Percentiles rank a stretch among this genome's conserved stretches.
Evolutionary conservation across 441 rosid species (phyloP).

Genomic region (Bocquillonia castaneifolia): DNA sequence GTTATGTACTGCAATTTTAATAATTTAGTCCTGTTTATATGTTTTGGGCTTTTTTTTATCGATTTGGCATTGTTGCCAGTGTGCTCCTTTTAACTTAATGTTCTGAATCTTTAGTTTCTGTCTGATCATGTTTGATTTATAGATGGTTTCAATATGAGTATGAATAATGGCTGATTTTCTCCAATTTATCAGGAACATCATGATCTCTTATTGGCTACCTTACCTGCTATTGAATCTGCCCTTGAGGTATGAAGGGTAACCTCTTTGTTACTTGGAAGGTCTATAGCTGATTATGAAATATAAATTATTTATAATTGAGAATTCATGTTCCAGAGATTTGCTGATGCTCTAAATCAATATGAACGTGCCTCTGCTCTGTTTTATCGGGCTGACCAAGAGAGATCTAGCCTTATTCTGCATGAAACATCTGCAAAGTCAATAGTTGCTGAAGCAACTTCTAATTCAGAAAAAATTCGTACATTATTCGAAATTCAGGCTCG

Average conservation of each 20-base stretch:
- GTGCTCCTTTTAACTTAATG: slow-evolving; percentile 17
- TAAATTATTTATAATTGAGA: slow-evolving; percentile 24
- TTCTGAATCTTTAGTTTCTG: slow-evolving; percentile 6
- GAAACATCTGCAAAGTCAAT: slow-evolving; percentile 88
- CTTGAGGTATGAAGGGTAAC: slow-evolving; percentile 63
- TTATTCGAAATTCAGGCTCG: slow-evolving; percentile 78
- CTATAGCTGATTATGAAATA: slow-evolving; percentile 21
- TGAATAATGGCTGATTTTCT: slow-evolving; percentile 22
- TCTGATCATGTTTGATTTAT: slow-evolving; percentile 13
- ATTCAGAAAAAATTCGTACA: slow-evolving; percentile 56
- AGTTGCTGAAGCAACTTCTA: slow-evolving; percentile 81
- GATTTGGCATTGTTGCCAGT: slow-evolving; percentile 14
- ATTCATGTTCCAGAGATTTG: slow-evolving; percentile 63
- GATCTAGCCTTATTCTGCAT: slow-evolving; percentile 60
- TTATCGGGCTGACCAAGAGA: slow-evolving; percentile 87
- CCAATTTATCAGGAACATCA: slow-evolving; percentile 74
- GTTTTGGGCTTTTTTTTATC: slow-evolving; percentile 11
- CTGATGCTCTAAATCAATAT: slow-evolving; percentile 66
- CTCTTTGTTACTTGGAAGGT: slow-evolving; percentile 19
- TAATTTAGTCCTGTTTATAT: not conserved
- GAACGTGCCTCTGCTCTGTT: slow-evolving; percentile 70
- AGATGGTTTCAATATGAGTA: slow-evolving; percentile 6
- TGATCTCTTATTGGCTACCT: slow-evolving; percentile 70
- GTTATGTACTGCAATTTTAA: slow-evolving; percentile 7
- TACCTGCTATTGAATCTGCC: slow-evolving; percentile 81